phyloP scores from a whole-genome alignment of 169 alveolate genomes.

The Babesia ovis region DNA sequence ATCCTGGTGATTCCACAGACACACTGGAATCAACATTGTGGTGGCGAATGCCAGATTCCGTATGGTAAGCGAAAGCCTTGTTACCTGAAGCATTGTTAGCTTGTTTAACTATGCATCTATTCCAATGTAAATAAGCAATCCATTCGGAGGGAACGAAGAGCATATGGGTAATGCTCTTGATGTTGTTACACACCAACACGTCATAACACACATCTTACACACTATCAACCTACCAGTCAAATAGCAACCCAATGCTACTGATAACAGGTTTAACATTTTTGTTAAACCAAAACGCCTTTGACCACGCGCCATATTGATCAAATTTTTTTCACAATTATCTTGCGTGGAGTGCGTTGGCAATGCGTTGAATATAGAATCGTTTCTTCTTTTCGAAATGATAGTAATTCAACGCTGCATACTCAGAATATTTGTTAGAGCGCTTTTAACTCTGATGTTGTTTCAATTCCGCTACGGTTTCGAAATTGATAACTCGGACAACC shows the following conservation, averaged over 20 bases:
- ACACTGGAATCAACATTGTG: neutral
- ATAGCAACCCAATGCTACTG: neutral
- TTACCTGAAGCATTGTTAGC: neutral
- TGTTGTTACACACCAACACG: neutral
- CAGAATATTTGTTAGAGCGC: too few relatives aligned
- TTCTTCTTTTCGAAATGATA: too few relatives aligned
- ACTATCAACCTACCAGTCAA: conserved; percentile 11
- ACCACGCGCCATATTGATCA: neutral
- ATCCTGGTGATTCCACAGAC: neutral
- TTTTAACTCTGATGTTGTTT: too few relatives aligned
- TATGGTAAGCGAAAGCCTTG: neutral
- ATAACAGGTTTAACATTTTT: neutral
- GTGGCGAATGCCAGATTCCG: neutral
- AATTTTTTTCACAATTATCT: too few relatives aligned
- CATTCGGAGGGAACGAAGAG: neutral
- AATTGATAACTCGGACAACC: too few relatives aligned
- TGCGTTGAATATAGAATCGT: too few relatives aligned
- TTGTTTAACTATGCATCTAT: neutral
- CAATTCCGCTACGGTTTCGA: too few relatives aligned
- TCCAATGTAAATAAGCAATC: neutral
- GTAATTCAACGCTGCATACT: too few relatives aligned
- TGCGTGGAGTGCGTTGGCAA: too few relatives aligned
- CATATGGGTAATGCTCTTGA: neutral
- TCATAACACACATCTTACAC: neutral
- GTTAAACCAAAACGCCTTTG: neutral